Base-by-base conservation (phyloP, 306 rosid species). In the Chamaecrista fasciculata region DNA sequence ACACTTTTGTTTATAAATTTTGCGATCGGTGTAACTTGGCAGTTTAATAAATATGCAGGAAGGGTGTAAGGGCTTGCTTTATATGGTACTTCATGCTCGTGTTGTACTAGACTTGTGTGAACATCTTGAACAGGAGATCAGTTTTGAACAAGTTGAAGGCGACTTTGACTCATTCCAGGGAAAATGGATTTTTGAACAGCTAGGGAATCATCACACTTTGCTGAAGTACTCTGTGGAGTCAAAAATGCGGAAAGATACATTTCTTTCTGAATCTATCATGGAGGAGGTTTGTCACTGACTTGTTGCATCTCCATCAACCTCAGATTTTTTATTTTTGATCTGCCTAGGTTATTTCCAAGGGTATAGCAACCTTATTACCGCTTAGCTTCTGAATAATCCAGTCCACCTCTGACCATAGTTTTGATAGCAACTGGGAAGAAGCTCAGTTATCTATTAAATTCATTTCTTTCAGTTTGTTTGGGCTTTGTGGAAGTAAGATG, bases 71-170 rank as follows among this genome's bases (percentile, higher is more conserved):
- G 97, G 98, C 47, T 79, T 94, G 21, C 97, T 94, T 64, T 94
- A 94, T 77, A 90, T 94, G 98, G 98, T 94, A 66, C 95, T 94
- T 65, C 98, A 94, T 49, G 98, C 98, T n/a, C 97, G 98, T 23
- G 98, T 88, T 71, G 94, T 94, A 62, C 83, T 94, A 61, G 95
- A 94, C 83, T 82, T 94, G 81, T 82, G 90, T 34, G 97, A 94
- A 70, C 76, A 64, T 67, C 83, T 85, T 55, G 98, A 88, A 78
- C 86, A 88, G 56, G 98, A 94, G 76, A 88, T 94, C 67, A 85
- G 88, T 73, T 94, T 94, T 70, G 95, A 86, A 79, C 98, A 90
- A 80, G 94, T 86, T 79, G 96, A 94, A 79, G 98, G 98, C 59
- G 97, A 94, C 80, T 94, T 94, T 15, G 97, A 90, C 76, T 86